Conservation (phyloP, 2,329 filamentous ascomycete species). For the Trichoderma simmonsii region DNA sequence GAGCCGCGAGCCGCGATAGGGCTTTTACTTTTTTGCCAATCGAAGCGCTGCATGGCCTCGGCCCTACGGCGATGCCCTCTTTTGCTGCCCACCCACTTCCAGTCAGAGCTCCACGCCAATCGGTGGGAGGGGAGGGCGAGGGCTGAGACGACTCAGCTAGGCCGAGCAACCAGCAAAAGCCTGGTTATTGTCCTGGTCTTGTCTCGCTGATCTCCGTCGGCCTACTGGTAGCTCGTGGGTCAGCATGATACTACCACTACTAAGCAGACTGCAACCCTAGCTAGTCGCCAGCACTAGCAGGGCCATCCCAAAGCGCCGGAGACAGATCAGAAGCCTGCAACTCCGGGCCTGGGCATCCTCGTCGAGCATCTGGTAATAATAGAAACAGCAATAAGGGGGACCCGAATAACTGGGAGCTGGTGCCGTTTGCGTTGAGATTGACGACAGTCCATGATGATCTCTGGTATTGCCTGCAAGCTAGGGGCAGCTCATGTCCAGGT, state of each 20-base stretch:
- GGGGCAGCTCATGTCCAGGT: background rate
- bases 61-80: background rate
- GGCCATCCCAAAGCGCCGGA: slow-evolving; percentile 14
- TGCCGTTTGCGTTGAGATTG: background rate
- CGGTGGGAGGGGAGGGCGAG: background rate
- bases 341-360: background rate
- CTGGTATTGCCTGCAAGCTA: background rate
- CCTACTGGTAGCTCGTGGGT: background rate
- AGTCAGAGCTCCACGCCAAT: background rate
- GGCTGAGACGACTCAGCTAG: background rate
- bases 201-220: slow-evolving; percentile 6
- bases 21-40: background rate
- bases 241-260: background rate
- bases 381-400: background rate
- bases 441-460: background rate
- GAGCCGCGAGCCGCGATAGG: background rate
- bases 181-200: background rate
- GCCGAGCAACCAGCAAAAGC: background rate
- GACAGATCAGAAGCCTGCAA: background rate
- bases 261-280: background rate
- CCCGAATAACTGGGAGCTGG: slow-evolving; percentile 8
- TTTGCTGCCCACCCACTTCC: background rate
- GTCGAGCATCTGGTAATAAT: background rate
- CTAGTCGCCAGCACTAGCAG: slow-evolving; percentile 2
- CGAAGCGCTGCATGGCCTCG: background rate